A percentile compares a stretch with the other conserved stretches of the same genome.
Evolutionary conservation across 192 early-diverging fungal genomes (phyloP).

Genomic region (Dissophora ornata): DNA sequence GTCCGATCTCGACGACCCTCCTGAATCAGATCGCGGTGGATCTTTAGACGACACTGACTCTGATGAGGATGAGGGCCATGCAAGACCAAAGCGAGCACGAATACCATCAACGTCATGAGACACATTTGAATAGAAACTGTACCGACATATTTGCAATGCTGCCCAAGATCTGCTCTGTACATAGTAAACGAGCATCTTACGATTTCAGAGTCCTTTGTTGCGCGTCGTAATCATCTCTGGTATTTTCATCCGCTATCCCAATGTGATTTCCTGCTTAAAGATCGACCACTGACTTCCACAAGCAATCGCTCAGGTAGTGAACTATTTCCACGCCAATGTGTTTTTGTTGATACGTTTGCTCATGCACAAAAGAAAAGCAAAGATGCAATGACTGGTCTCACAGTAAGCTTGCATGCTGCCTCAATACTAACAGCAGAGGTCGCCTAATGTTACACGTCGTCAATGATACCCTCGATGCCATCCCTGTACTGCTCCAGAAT

Average conservation of each 20-base stretch:
- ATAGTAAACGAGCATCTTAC: too few species aligned
- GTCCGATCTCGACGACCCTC: neutral
- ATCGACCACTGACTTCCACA: constrained; percentile 73
- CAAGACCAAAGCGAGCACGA: neutral
- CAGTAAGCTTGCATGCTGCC: too few species aligned
- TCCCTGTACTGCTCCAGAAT: constrained; percentile 90
- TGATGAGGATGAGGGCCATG: neutral
- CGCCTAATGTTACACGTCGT: too few species aligned
- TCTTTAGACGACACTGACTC: neutral
- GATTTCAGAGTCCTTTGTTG: too few species aligned
- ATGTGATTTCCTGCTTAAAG: constrained; percentile 9
- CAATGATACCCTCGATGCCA: constrained; percentile 80
- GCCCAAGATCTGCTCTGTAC: too few species aligned
- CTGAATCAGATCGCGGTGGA: neutral
- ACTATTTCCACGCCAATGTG: constrained; percentile 88
- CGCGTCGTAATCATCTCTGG: too few species aligned
- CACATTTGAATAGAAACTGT: too few species aligned
- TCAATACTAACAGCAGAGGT: too few species aligned
- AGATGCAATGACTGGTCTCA: too few species aligned
- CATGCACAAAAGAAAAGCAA: constrained; percentile 27
- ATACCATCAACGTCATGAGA: neutral
- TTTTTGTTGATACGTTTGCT: constrained; percentile 87
- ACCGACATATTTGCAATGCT: too few species aligned
- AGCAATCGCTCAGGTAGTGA: constrained; percentile 87
- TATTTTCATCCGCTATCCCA: too few species aligned